Evolutionary conservation across 2,329 filamentous ascomycete species (phyloP), one percentile per base, ranked within the genome.

Genomic region (Cordyceps javanica): DNA sequence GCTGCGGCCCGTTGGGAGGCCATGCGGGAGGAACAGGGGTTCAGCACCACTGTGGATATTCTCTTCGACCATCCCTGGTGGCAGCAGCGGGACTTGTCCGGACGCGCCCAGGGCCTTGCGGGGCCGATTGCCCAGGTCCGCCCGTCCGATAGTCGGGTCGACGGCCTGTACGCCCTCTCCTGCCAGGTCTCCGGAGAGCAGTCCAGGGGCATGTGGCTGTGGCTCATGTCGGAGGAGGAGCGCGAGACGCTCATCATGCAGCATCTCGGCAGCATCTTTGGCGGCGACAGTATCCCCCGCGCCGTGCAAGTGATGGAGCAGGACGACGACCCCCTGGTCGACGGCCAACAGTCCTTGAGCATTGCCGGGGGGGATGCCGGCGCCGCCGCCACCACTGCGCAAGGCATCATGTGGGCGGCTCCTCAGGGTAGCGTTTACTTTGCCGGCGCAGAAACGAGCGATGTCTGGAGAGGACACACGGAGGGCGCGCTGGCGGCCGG

Each of bases 21-120:
- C 23, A 46, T 48, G 21, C 42, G 45, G 2, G 46, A 60, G 23
- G 53, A 61, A 45, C 19, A 39, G 11, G 62, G 62, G 2, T 66
- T 62, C 50, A 59, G 58, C 52, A 57, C 52, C 41, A 62, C 60
- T 25, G 57, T 59, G n/a, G 52, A 58, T 5, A 10, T 65, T 11
- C 34, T 60, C 2, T 65, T 61, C 26, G 61, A 63, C 5, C 54
- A 59, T 49, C 61, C 64, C 13, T 66, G 64, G 64, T 66, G 64
- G 64, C 60, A 55, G 9, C 59, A 63, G 44, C 57, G 60, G n/a
- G 61, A 62, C 2, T 49, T 64, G 14, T 63, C 59, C 11, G 62
- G 61, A 25, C 58, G 49, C 26, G 61, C 62, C 4, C 60, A 60
- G 44, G 61, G 61, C 19, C 26, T 56, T 2, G 54, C 60, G 0